Evolutionary conservation across 2,329 filamentous ascomycete genomes (phyloP).

Genomic region (Didymellaceae sp.): DNA sequence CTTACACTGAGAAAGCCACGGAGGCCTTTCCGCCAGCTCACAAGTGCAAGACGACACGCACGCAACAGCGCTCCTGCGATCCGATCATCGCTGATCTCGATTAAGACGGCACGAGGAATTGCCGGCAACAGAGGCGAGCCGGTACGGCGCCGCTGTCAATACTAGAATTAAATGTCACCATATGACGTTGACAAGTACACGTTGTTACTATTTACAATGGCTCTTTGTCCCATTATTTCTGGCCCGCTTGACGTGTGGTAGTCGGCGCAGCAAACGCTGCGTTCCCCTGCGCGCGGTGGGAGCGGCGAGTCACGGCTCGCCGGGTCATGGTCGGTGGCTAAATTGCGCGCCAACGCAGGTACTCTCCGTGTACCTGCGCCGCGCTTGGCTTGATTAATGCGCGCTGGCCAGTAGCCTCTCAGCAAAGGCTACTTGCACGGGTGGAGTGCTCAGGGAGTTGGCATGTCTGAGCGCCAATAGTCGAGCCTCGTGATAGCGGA

Average conservation of each 20-base stretch:
- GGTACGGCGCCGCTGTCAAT: constrained; percentile 10
- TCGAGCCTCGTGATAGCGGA: constrained; percentile 10
- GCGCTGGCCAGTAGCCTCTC: no score
- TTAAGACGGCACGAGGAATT: background rate
- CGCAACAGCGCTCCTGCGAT: background rate
- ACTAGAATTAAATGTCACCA: no score
- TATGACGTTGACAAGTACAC: no score
- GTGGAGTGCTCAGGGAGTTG: no score
- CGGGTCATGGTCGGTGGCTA: background rate
- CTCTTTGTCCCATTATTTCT: background rate
- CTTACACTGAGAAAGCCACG: background rate
- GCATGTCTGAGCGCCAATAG: constrained; percentile 4
- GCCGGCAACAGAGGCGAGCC: background rate
- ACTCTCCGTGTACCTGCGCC: background rate
- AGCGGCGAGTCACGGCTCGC: background rate
- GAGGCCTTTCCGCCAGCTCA: background rate
- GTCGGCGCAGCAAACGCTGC: no score
- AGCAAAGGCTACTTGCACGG: no score
- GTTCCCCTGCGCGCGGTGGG: background rate
- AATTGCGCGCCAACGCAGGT: constrained; percentile 1
- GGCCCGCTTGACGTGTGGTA: no score
- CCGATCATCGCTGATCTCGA: constrained; percentile 3
- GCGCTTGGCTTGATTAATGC: background rate
- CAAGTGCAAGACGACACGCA: background rate
- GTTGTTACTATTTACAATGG: background rate